Base-by-base conservation (phyloP, 2,329 filamentous ascomycete species). In the Colletotrichum kahawae region DNA sequence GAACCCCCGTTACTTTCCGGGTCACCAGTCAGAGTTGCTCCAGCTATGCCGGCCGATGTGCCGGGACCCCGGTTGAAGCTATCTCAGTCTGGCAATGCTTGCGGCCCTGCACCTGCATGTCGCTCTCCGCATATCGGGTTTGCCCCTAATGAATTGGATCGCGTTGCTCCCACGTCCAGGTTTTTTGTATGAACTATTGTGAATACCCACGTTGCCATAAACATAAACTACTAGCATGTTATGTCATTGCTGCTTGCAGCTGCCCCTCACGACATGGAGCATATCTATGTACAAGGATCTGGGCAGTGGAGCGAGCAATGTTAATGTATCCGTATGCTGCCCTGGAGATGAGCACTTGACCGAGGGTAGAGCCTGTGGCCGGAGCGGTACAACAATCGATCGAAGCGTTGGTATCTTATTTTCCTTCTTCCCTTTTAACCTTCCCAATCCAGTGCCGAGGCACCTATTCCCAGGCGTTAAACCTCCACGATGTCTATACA, bases 31-130 rank as follows among this genome's bases (percentile, higher is more conserved):
- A 57, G 21, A 67, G 10, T 24, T 21, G 12, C 31, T 43, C 36
- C 34, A 67, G n/a, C 24, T 31, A 38, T 72, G 67, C 57, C 33
- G 43, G 24, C 34, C 27, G 10, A 48, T 57, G 29, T 67, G 65
- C 29, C 56, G 70, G 70, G 10, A 59, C 67, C 72, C 62, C 18
- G 67, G 68, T 38, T 66, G 36, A 63, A 62, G 51, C 54, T 56
- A 65, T 70, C 67, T 67, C 36, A 65, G 57, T 67, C 34, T 38
- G 71, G 71, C n/a, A 75, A 75, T 66, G 64, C 67, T 76, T 71
- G 75, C 67, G 71, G 67, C 21, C 33, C 27, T 18, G 16, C 29
- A 54, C n/a, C 16, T 71, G 60, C 51, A 33, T 51, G 36, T 21
- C 21, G 14, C 43, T 9, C 43, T 51, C 43, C 43, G 21, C 12